Conservation (phyloP, 2,329 filamentous ascomycete species). For the Alternaria ventricosa region DNA sequence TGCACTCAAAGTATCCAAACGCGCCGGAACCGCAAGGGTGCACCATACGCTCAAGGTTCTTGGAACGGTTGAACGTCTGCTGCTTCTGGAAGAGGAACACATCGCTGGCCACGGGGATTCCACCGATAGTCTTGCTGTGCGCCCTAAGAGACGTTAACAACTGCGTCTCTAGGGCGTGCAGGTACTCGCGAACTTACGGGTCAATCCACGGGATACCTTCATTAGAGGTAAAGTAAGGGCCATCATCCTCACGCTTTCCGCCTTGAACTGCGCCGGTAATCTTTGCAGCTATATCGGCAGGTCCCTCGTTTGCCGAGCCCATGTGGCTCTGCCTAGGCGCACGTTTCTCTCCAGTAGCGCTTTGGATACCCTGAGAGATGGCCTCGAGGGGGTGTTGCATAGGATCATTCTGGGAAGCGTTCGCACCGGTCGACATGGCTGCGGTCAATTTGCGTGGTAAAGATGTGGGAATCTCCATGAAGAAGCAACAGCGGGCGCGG, state of each 20-base stretch:
- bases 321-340: slow-evolving; percentile 50
- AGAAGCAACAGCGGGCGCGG: background rate
- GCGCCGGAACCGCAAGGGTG: slow-evolving; percentile 54
- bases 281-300: slow-evolving; percentile 60
- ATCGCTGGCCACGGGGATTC: slow-evolving; percentile 59
- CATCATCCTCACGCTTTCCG: slow-evolving; percentile 59
- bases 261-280: slow-evolving; percentile 55
- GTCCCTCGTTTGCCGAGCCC: slow-evolving; percentile 57
- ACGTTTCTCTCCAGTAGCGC: slow-evolving; percentile 48
- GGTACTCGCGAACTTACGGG: slow-evolving; percentile 35
- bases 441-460: slow-evolving; percentile 18
- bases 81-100: slow-evolving; percentile 62
- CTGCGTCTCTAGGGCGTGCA: background rate
- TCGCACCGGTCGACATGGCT: slow-evolving; percentile 34
- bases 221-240: slow-evolving; percentile 62
- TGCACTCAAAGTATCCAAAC: slow-evolving; percentile 57
- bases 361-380: slow-evolving; percentile 51
- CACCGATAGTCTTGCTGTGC: slow-evolving; percentile 62
- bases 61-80: slow-evolving; percentile 64
- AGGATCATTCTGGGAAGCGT: slow-evolving; percentile 43
- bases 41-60: slow-evolving; percentile 55
- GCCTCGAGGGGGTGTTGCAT: slow-evolving; percentile 53
- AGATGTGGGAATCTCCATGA: slow-evolving; percentile 26
- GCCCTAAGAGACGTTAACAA: slow-evolving; percentile 21
- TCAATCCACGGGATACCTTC: slow-evolving; percentile 62